phyloP scores from a whole-genome alignment of 148 eudicot genomes.

The Amaranthus palmeri region DNA sequence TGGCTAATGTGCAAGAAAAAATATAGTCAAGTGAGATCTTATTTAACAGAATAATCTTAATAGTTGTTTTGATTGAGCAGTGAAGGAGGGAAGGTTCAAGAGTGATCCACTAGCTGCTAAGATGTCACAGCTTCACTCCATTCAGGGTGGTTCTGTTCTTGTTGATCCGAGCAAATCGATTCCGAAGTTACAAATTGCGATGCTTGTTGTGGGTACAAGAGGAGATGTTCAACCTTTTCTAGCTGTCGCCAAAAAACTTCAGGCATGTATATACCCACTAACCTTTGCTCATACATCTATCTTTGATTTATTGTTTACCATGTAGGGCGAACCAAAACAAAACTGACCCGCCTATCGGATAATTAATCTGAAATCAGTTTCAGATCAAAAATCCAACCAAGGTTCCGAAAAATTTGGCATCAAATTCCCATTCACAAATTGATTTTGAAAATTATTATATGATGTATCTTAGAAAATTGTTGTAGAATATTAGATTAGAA shows the following conservation, averaged over 20 bases:
- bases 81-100: slow-evolving; percentile 46
- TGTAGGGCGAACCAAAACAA: too few species aligned
- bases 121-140: slow-evolving; percentile 41
- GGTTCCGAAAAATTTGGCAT: too few species aligned
- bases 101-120: slow-evolving; percentile 49
- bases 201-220: slow-evolving; percentile 94
- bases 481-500: too few species aligned
- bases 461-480: too few species aligned
- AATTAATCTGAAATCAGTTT: too few species aligned
- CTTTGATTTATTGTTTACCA: too few species aligned
- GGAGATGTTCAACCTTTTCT: slow-evolving; percentile 96
- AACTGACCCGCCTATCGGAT: too few species aligned
- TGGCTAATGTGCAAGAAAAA: background rate
- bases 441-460: too few species aligned
- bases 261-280: slow-evolving; percentile 38
- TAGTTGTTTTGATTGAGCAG: slow-evolving; percentile 39
- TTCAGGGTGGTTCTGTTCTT: slow-evolving; percentile 31
- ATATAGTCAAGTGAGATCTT: background rate
- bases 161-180: slow-evolving; percentile 39
- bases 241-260: slow-evolving; percentile 79
- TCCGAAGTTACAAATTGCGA: slow-evolving; percentile 65
- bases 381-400: too few species aligned
- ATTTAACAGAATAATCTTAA: background rate
- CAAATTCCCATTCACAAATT: too few species aligned
- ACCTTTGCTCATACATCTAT: too few species aligned